Percentiles rank a stretch among this genome's conserved stretches.
Conservation (phyloP, 495 filamentous ascomycete species). For the Rusavskia elegans region DNA sequence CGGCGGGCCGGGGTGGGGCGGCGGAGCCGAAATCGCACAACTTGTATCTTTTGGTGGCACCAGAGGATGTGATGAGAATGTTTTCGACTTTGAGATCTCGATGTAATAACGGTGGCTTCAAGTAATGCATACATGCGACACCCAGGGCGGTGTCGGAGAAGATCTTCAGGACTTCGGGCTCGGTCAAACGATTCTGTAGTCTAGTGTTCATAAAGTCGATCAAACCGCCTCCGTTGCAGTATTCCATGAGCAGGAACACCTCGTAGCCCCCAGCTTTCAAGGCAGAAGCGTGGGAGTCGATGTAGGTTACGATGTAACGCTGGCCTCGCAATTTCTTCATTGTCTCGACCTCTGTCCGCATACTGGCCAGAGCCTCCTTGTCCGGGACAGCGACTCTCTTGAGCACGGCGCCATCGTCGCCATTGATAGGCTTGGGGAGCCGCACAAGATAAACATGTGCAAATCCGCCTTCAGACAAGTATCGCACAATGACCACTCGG, state of each 20-base stretch:
- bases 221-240: slow-evolving; percentile 64
- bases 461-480: slow-evolving; percentile 95
- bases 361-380: slow-evolving; percentile 79
- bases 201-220: slow-evolving; percentile 99
- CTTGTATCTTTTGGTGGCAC: slow-evolving; percentile 57
- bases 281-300: slow-evolving; percentile 94
- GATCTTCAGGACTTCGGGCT: slow-evolving; percentile 94
- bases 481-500: slow-evolving; percentile 90
- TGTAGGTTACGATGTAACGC: slow-evolving; percentile 88
- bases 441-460: slow-evolving; percentile 96
- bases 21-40: slow-evolving; percentile 96
- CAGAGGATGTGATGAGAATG: slow-evolving; percentile 66
- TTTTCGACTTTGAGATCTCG: slow-evolving; percentile 97
- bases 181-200: slow-evolving; percentile 86
- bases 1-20: slow-evolving; percentile 67
- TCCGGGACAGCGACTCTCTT: slow-evolving; percentile 97
- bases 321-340: slow-evolving; percentile 99
- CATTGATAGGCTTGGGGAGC: slow-evolving; percentile 59
- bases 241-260: slow-evolving; percentile 97
- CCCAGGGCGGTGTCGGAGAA: slow-evolving; percentile 92
- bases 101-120: slow-evolving; percentile 85
- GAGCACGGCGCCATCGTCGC: slow-evolving; percentile 72
- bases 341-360: slow-evolving; percentile 97
- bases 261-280: slow-evolving; percentile 87
- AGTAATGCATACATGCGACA: slow-evolving; percentile 97